Conservation (phyloP, 495 filamentous ascomycete genomes). For the Aspergillus mulundensis region DNA sequence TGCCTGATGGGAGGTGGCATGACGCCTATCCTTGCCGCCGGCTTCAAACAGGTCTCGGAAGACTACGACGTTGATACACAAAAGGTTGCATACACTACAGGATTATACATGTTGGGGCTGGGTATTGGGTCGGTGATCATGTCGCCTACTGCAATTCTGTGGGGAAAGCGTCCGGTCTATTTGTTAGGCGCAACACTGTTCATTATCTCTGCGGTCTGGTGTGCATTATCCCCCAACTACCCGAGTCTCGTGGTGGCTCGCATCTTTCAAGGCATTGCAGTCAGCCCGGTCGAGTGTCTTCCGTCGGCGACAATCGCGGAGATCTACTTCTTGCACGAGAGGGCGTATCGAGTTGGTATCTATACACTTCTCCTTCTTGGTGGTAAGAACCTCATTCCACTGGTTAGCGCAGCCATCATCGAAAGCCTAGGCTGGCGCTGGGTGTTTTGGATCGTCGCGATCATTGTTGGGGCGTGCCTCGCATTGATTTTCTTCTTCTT, state of each 20-base stretch:
- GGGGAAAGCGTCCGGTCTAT: slow-evolving; percentile 89
- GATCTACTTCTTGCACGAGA: slow-evolving; percentile 94
- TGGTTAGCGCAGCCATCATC: slow-evolving; percentile 86
- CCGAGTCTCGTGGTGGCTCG: slow-evolving; percentile 75
- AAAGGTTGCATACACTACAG: slow-evolving; percentile 82
- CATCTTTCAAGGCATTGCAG: slow-evolving; percentile 81
- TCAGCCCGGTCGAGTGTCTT: slow-evolving; percentile 89
- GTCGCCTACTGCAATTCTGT: slow-evolving; percentile 89
- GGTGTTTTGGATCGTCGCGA: slow-evolving; percentile 90
- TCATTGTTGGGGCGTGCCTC: slow-evolving; percentile 73
- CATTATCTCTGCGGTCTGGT: slow-evolving; percentile 77
- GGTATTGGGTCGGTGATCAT: slow-evolving; percentile 79
- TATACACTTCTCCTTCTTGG: slow-evolving; percentile 87
- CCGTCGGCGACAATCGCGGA: slow-evolving; percentile 94
- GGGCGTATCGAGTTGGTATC: slow-evolving; percentile 91
- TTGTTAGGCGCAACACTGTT: slow-evolving; percentile 73
- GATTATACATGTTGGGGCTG: slow-evolving; percentile 92
- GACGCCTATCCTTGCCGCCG: slow-evolving; percentile 86
- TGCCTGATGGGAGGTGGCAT: slow-evolving; percentile 92
- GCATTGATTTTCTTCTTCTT: slow-evolving; percentile 82
- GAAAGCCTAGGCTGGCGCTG: slow-evolving; percentile 77
- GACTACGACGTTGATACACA: slow-evolving; percentile 68
- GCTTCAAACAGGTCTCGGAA: slow-evolving; percentile 75
- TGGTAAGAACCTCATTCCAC: slow-evolving; percentile 87
- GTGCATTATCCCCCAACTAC: slow-evolving; percentile 76